phyloP scores from a whole-genome alignment of 805 yeast species.

The Huiozyma sinensis region DNA sequence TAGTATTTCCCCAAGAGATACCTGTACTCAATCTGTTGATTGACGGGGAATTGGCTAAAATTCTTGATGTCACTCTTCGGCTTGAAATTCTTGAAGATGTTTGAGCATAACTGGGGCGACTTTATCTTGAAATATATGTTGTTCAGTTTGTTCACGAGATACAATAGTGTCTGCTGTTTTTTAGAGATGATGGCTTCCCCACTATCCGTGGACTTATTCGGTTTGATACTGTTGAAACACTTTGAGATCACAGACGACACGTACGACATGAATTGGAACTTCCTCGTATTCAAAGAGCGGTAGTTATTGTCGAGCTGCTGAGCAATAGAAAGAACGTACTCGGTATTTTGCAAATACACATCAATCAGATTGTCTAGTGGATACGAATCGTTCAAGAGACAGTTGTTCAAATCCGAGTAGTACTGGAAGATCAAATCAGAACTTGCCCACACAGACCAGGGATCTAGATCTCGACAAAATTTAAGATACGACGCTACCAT shows the following conservation, averaged over 20 bases:
- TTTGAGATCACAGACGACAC: conserved; percentile 45
- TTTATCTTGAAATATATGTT: conserved; percentile 41
- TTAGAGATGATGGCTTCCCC: background rate
- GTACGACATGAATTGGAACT: conserved; percentile 33
- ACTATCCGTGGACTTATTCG: conserved; percentile 15
- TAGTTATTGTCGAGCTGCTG: conserved; percentile 15
- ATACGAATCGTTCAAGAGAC: conserved; percentile 32
- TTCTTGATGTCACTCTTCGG: conserved; percentile 47
- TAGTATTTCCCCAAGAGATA: conserved; percentile 48
- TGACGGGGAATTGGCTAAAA: conserved; percentile 32
- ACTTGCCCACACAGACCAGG: conserved; percentile 38
- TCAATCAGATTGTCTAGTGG: conserved; percentile 25
- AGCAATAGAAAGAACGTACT: conserved; percentile 26
- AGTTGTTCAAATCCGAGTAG: conserved; percentile 35
- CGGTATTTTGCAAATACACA: conserved; percentile 23
- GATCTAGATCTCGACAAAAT: conserved; percentile 41
- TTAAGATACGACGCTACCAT: conserved; percentile 38
- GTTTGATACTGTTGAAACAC: conserved; percentile 50
- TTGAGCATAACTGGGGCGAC: conserved; percentile 27
- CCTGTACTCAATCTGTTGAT: conserved; percentile 46
- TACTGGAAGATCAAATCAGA: conserved; percentile 38
- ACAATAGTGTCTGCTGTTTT: conserved; percentile 42
- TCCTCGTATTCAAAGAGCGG: conserved; percentile 11
- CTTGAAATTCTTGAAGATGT: conserved; percentile 33
- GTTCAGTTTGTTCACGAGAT: conserved; percentile 44